These are phyloP conservation scores for Solanum chiquidenum DNA, from an alignment of 257 asterid species.

Conservation along the genomic window DNA sequence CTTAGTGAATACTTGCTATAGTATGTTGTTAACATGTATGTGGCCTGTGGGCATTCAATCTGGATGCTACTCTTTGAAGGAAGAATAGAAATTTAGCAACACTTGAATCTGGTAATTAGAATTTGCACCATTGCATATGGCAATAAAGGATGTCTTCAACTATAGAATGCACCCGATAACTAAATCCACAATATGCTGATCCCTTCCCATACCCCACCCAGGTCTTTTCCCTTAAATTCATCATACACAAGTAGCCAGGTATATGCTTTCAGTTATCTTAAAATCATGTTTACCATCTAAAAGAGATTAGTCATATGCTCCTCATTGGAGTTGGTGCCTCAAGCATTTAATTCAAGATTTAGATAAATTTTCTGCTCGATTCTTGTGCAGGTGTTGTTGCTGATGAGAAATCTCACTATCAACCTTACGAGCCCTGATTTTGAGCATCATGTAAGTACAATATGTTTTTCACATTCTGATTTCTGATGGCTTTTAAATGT, in stretches of 20 bases:
- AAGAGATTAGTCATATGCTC: background rate
- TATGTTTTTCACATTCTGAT: background rate
- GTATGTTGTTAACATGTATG: background rate
- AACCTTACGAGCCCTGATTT: conserved; percentile 78
- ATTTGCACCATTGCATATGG: background rate
- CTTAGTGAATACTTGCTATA: background rate
- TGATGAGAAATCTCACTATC: conserved; percentile 87
- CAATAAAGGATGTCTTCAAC: background rate
- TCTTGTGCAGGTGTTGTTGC: conserved; percentile 51
- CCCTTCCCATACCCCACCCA: background rate
- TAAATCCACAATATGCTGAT: background rate
- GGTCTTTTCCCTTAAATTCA: background rate
- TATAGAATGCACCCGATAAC: background rate
- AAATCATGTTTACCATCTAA: background rate
- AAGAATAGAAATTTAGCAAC: background rate
- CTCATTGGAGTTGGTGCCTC: background rate
- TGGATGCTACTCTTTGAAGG: background rate
- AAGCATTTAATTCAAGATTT: background rate
- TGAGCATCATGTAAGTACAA: conserved; percentile 78
- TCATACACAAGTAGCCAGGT: background rate
- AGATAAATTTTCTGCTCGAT: background rate
- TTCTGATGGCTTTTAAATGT: background rate
- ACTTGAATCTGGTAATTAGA: background rate
- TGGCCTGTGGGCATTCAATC: background rate
- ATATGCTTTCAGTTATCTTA: background rate